Evolutionary conservation across 306 rosid species (phyloP), one percentile per base, ranked within the genome.

Genomic region (Vigna trinervia): DNA sequence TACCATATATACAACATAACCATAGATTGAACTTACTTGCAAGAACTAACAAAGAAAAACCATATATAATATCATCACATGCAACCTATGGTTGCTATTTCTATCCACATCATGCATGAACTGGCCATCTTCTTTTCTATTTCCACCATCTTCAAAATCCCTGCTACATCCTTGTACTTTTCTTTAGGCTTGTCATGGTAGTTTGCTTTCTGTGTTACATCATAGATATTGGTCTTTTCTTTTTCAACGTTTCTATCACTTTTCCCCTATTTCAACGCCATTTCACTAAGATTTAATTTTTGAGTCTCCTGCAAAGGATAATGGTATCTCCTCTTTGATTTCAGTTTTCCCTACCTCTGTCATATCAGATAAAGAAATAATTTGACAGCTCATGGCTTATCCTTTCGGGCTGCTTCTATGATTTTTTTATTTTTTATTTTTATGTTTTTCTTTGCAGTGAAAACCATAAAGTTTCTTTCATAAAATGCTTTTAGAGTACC

Each of bases 341-440:
- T 76, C 30, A 76, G 38, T 43, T 51, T 84, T 76, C 69, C 81
- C 68, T 13, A 8, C 1, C 2, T 53, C 48, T 53, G 59, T 84
- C 85, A 81, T 75, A 78, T 73, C 81, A 75, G 15, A 60, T 70
- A 43, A 47, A 63, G 65, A 72, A 46, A 61, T 15, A 68, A 71
- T 69, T 34, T 50, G 77, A 36, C 69, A 54, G 69, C 43, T 52
- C 28, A 66, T 74, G 80, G 26, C 39, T 78, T 76, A 60, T 68
- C 52, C 34, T 53, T 6, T 56, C 64, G 77, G 43, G 17, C 30
- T 82, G 43, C 13, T 34, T 78, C 64, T 41, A 12, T 36, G 46
- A 3, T 60, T 20, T 20, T 19, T 23, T 30, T 1, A 15, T 5
- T 34, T 3, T 5, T 60, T 9, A 17, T 46, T 58, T 58, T 58